These are phyloP conservation scores for Musa balbisiana DNA, from an alignment of 202 grass and related monocot species.

Conservation along the genomic window DNA sequence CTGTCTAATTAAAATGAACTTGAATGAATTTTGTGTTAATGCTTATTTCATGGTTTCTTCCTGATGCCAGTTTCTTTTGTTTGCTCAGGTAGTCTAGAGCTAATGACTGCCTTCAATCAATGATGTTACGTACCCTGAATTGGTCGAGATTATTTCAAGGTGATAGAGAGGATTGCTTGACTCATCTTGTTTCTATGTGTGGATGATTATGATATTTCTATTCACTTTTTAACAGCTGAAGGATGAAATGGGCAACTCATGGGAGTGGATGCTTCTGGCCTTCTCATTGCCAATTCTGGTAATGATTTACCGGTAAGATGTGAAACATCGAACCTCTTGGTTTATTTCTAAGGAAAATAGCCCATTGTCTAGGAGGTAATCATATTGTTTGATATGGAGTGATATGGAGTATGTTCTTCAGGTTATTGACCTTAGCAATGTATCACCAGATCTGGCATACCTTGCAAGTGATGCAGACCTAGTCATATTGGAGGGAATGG, in stretches of 20 bases:
- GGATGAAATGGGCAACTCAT: conserved; percentile 75
- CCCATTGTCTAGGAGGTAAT: background rate
- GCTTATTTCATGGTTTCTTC: background rate
- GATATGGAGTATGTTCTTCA: conserved; percentile 28
- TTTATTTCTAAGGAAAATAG: background rate
- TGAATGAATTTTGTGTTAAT: background rate
- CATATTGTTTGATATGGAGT: background rate
- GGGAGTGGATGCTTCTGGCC: conserved; percentile 70
- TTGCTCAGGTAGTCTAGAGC: conserved; percentile 80
- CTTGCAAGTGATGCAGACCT: conserved; percentile 75
- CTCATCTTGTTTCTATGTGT: background rate
- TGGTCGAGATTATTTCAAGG: conserved; percentile 80
- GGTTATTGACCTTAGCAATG: conserved; percentile 88
- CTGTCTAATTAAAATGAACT: background rate
- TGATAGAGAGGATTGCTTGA: conserved; percentile 12
- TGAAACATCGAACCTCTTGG: background rate
- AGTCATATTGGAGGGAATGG: conserved; percentile 92
- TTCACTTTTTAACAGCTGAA: conserved; percentile 48
- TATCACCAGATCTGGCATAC: conserved; percentile 78
- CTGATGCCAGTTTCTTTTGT: background rate
- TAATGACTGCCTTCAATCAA: conserved; percentile 96
- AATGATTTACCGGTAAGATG: conserved; percentile 85
- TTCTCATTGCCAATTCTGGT: conserved; percentile 87
- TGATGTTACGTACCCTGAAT: conserved; percentile 76
- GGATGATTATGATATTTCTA: background rate